Base-by-base conservation (phyloP, 148 eudicot genomes). In the Amaranthus hypochondriacus region DNA sequence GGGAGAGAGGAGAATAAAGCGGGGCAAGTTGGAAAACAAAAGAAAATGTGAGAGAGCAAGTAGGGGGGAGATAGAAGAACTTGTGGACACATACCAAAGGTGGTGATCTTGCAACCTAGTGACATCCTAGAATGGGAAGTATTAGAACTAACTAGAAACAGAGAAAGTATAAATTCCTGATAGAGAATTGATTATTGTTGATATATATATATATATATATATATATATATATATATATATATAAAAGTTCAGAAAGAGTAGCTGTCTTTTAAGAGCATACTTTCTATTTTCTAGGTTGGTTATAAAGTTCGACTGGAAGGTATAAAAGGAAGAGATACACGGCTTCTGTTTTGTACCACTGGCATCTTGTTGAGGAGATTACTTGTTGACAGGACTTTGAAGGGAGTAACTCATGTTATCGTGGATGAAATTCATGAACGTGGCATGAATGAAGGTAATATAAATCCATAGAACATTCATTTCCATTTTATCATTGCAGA, bases 401-500 rank as follows among this genome's bases (percentile, higher is more conserved):
- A 90, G 78, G 97, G 96, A 79, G 88, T 92, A 68, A 90, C 96
- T 76, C 97, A 95, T 86, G 91, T 95, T 63, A 89, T 95, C 72
- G 94, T 92, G 56, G 99, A 95, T 79, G 99, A 95, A 77, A 92
- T 95, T 78, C 99, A 95, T 79, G 99, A 95, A 77, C 99, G 99
- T 80, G 99, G 99, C 79, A 90, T 95, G 88, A 95, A 95, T 84
- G 99, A 95, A 89, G 99, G 99, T 95, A 80, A 73, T 70, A 67
- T 72, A 43, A 52, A 62, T 77, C 63, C 13, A 42, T 58, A 28
- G 57, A 75, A 59, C 12, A 55, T 48, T 73, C 44, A n/a, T 52
- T 61, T 49, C 59, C 62, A 57, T 48, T 47, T 18, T 58, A 12
- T 49, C 5, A 49, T 13, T 65, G 44, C 7, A 12, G 7, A 71